Percentiles rank a stretch among this genome's conserved stretches.
These are phyloP conservation scores for Wickerhamiella domercqiae DNA, from an alignment of 805 yeast species.

Conservation along the genomic window DNA sequence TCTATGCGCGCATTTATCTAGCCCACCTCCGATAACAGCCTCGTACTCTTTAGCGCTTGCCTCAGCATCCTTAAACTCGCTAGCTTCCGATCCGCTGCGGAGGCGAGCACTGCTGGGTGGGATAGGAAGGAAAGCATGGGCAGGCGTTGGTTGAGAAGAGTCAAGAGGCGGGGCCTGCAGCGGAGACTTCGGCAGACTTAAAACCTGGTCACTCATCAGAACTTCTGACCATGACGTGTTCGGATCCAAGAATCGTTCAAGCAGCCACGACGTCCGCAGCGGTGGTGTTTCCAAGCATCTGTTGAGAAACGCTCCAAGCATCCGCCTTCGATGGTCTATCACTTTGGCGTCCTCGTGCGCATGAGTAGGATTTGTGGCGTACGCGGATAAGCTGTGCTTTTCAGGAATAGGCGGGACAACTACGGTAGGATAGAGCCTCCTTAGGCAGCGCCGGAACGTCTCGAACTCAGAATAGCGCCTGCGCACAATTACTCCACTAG, in stretches of 20 bases:
- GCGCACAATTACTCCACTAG: slow-evolving; percentile 46
- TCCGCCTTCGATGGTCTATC: slow-evolving; percentile 57
- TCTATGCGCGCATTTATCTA: slow-evolving; percentile 44
- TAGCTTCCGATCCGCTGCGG: background rate
- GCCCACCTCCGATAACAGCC: slow-evolving; percentile 29
- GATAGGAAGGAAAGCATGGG: slow-evolving; percentile 47
- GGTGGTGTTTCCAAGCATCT: slow-evolving; percentile 47
- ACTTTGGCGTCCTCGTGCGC: slow-evolving; percentile 29
- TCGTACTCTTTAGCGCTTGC: slow-evolving; percentile 32
- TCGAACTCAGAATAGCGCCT: slow-evolving; percentile 90
- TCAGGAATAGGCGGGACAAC: slow-evolving; percentile 91
- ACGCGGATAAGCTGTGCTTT: slow-evolving; percentile 47
- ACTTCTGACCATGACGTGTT: slow-evolving; percentile 74
- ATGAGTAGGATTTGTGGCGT: slow-evolving; percentile 31
- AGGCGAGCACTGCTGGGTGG: slow-evolving; percentile 33
- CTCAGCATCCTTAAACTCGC: slow-evolving; percentile 28
- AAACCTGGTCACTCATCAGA: slow-evolving; percentile 38
- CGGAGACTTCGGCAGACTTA: slow-evolving; percentile 36
- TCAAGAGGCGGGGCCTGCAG: slow-evolving; percentile 46
- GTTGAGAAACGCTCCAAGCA: slow-evolving; percentile 62
- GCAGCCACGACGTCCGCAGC: slow-evolving; percentile 44
- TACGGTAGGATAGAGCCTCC: slow-evolving; percentile 60
- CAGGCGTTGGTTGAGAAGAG: slow-evolving; percentile 40
- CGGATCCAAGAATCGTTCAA: slow-evolving; percentile 72
- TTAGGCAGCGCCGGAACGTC: slow-evolving; percentile 53